Conservation (phyloP, 2,329 filamentous ascomycete genomes). For the Plenodomus tracheiphilus region DNA sequence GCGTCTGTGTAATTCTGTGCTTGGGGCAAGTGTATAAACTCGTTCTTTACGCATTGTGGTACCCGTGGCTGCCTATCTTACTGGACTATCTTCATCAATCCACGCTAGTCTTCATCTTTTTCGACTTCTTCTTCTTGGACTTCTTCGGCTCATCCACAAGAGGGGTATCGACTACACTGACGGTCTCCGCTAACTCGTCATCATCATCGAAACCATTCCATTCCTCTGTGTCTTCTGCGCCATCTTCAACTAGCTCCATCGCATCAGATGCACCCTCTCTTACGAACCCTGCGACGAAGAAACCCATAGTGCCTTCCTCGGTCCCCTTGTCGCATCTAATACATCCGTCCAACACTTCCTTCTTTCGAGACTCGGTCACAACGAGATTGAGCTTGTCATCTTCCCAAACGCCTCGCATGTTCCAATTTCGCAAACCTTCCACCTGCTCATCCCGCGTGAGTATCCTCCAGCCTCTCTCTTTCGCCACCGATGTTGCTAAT, state of each 20-base stretch:
- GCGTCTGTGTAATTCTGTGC: background rate
- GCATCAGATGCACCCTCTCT: conserved; percentile 50
- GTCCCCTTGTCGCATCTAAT: conserved; percentile 82
- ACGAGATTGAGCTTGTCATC: conserved; percentile 41
- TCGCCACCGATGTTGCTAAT: conserved; percentile 68
- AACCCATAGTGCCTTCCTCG: conserved; percentile 85
- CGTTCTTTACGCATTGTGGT: background rate
- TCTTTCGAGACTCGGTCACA: conserved; percentile 38
- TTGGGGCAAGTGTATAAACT: background rate
- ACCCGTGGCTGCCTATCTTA: background rate
- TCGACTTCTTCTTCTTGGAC: conserved; percentile 28
- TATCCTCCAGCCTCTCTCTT: conserved; percentile 74
- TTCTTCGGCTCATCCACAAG: conserved; percentile 3
- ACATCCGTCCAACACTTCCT: conserved; percentile 68
- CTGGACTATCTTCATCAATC: background rate
- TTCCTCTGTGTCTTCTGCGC: conserved; percentile 40
- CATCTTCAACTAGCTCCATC: conserved; percentile 1
- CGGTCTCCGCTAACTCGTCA: conserved; percentile 11
- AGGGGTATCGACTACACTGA: background rate
- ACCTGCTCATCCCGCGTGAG: conserved; percentile 73
- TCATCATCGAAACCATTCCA: conserved; percentile 50
- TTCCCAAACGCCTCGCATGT: conserved; percentile 59
- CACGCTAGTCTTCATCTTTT: conserved; percentile 2
- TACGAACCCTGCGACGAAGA: conserved; percentile 90
- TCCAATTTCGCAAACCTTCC: conserved; percentile 75